A percentile compares a stretch with the other conserved stretches of the same genome.
Evolutionary conservation across 2,329 filamentous ascomycete species (phyloP).

Genomic region (Cephalotrichum gorgonifer): DNA sequence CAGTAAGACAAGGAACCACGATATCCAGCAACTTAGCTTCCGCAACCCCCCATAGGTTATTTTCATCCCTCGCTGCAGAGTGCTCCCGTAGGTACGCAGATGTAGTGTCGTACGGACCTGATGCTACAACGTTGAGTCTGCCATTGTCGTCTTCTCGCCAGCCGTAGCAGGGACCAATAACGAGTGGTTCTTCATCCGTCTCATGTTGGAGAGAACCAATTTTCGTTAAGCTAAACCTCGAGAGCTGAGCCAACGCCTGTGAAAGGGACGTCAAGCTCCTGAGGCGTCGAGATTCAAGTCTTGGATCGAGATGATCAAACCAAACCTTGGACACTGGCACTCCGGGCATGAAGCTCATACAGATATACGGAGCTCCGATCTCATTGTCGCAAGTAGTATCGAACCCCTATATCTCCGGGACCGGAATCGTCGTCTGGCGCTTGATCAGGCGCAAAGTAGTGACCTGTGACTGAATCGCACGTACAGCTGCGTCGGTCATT

Average conservation of each 20-base stretch:
- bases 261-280: conserved; percentile 8
- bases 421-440: conserved; percentile 6
- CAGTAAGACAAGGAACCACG: background rate
- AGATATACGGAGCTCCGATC: conserved; percentile 11
- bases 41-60: background rate
- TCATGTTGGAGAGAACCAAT: conserved; percentile 8
- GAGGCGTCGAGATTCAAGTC: conserved; percentile 8
- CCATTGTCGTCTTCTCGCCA: background rate
- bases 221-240: conserved; percentile 7
- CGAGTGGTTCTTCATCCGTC: background rate
- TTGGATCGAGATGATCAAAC: background rate
- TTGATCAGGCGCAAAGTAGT: background rate
- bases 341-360: conserved; percentile 10
- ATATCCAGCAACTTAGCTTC: background rate
- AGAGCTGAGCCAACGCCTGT: conserved; percentile 8
- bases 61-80: background rate
- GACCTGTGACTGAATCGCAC: background rate
- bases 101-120: background rate
- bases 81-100: background rate
- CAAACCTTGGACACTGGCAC: conserved; percentile 5
- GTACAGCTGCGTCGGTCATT: background rate
- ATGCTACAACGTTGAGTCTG: background rate
- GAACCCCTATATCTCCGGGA: conserved; percentile 9
- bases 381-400: conserved; percentile 9
- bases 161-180: background rate